Base-by-base conservation (phyloP, 2,329 filamentous ascomycete genomes). In the Aureobasidium namibiae region DNA sequence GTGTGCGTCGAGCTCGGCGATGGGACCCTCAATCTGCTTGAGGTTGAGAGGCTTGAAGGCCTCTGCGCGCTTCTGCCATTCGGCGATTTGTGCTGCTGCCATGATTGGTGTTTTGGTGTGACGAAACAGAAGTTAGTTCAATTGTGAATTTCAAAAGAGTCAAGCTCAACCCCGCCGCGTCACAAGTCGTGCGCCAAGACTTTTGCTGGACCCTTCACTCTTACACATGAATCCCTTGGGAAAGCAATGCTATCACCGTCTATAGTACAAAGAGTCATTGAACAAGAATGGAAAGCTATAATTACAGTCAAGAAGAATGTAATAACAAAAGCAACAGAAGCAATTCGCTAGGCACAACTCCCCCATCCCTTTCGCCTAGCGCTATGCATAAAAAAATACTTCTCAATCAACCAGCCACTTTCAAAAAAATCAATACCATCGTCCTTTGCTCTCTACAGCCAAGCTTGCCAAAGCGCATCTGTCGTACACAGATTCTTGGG, bases 381-480 rank as follows among this genome's bases (percentile, higher is more conserved):
- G 53, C 53, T 56, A 56, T 46, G 53, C 53, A 56, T 46, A 46
- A 26, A 45, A 46, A 14, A 4, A 11, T 45, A 31, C 10, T 31
- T 33, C 11, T 23, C 26, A 46, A 31, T n/a, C 13, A 26, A 56
- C 4, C 21, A 18, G 18, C 8, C 23, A 9, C 9, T 44, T 6
- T 5, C 18, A 23, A 9, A 23, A 29, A 36, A 11, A n/a, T 6
- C 52, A 24, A 34, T 8, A 23, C 14, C 16, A 38, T 21, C 21
- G 11, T 13, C 18, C 18, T 41, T 18, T 21, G 34, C 38, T 31
- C 33, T 56, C 26, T 41, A 63, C 79, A 97, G 77, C 77, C 95
- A 99, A 24, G 90, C 87, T 92, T 97, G 97, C 91, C 94, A 99
- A 67, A 99, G 76, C 61, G 92, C 86, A 78, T 99, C 94, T 68